Evolutionary conservation across 176 grass and related monocot genomes (phyloP), one percentile per base, ranked within the genome.

Genomic region (Zea luxurians): DNA sequence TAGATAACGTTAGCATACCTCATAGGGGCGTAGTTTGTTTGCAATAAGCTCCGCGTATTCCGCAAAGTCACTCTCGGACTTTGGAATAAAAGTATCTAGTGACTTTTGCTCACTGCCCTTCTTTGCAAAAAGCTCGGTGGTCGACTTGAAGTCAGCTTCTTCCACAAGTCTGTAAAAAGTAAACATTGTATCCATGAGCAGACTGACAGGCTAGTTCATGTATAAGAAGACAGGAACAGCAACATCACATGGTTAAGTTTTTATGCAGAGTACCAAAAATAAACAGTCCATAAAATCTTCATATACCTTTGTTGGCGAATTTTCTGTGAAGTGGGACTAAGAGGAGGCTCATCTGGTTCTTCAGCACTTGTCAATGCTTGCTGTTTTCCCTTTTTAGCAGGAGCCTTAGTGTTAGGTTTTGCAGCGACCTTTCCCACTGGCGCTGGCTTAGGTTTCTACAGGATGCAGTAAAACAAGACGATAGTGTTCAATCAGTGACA

Each of bases 141-240:
- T 89, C 54, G 89, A 68, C 89, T 96, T 92, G 72, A 89, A 96
- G 61, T 96, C 93, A 78, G 93, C 81, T 89, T 96, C 93, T 90
- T 96, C 93, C 45, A 96, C 78, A 2, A 96, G 84, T 82, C 92
- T 96, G 78, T 8, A 79, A 82, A 6, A 80, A 83, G 41, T 59
- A 80, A 74, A 63, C 4, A 68, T 35, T 10, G 49, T 16, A 36
- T 53, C 27, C 47, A 70, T 64, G 8, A 71, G 37, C 2, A 49
- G 70, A 69, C 9, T 40, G 5, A 16, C 50, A 59, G 2, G 35
- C 18, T 40, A 3, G 38, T 40, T 40, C 4, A 40, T 1, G 27
- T 27, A 40, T 40, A 40, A 40, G 38, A 40, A 40, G 38, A 40
- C 38, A 40, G 38, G 4, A 40, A 40, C 38, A 40, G 38, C 3